A percentile compares a stretch with the other conserved stretches of the same genome.
Evolutionary conservation across 2,329 filamentous ascomycete species (phyloP).

Genomic region (Chalaropsis ovoidea): DNA sequence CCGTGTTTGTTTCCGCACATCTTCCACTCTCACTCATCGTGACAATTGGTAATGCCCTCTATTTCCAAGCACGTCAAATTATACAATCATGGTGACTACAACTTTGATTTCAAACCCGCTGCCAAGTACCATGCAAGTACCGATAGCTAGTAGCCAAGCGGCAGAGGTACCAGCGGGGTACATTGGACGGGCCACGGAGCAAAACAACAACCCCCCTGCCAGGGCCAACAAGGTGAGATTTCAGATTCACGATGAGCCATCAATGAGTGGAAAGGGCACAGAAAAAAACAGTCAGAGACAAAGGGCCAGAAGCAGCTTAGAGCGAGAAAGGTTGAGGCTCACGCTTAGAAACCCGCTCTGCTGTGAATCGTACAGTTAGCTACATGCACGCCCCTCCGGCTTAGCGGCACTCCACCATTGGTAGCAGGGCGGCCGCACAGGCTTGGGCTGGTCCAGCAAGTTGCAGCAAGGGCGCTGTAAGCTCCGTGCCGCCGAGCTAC

Average conservation of each 20-base stretch:
- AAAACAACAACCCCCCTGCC: background rate
- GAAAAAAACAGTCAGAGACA: background rate
- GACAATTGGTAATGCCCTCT: background rate
- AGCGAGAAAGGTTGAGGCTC: background rate
- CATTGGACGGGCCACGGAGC: background rate
- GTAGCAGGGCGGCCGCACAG: background rate
- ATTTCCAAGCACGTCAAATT: background rate
- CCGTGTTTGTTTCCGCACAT: too few species aligned
- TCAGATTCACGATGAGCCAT: slow-evolving; percentile 14
- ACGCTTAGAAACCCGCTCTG: background rate
- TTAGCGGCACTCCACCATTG: background rate
- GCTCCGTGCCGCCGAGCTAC: background rate
- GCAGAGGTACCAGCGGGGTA: background rate
- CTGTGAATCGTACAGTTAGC: too few species aligned
- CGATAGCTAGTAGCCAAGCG: background rate
- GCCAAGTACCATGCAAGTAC: background rate
- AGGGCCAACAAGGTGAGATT: background rate
- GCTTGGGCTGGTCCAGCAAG: background rate
- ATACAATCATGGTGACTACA: background rate
- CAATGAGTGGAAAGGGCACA: background rate
- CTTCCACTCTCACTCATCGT: too few species aligned
- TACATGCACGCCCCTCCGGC: background rate
- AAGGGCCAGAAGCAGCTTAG: background rate
- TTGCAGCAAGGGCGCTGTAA: background rate
- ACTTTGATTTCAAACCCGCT: background rate